Evolutionary conservation across 106 monocot species (phyloP).

Genomic region (Dioscorea alata): DNA sequence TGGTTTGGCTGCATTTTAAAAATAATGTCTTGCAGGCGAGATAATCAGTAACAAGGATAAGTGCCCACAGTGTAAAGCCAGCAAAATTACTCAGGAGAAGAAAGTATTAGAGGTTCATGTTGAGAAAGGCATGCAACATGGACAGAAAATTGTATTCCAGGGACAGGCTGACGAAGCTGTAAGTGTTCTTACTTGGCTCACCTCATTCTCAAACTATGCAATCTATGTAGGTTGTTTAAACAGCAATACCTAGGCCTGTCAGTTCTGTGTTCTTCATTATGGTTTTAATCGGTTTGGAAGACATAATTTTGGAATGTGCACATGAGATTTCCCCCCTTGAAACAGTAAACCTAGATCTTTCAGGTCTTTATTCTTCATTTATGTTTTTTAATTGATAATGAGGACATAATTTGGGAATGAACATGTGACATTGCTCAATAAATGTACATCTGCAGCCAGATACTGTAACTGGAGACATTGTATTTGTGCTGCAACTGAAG

Average conservation of each 20-base stretch:
- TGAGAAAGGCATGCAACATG: constrained; percentile 90
- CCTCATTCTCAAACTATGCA: not conserved
- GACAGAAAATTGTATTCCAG: constrained; percentile 75
- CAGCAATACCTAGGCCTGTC: too few relatives aligned
- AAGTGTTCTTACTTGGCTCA: constrained; percentile 14
- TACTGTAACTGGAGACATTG: constrained; percentile 50
- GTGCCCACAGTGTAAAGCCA: constrained; percentile 68
- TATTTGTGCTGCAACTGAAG: constrained; percentile 59
- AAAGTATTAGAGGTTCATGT: constrained; percentile 80
- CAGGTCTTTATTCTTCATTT: too few relatives aligned
- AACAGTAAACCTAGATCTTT: too few relatives aligned
- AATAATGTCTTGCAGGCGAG: constrained; percentile 37
- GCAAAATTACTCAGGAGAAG: constrained; percentile 69
- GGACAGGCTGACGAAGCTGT: constrained; percentile 92
- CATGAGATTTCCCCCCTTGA: too few relatives aligned
- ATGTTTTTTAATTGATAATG: too few relatives aligned
- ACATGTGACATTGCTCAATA: too few relatives aligned
- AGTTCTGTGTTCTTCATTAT: too few relatives aligned
- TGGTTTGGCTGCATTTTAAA: not conserved
- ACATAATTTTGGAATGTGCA: too few relatives aligned
- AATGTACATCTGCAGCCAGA: constrained; percentile 41
- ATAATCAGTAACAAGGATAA: constrained; percentile 73
- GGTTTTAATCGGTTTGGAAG: too few relatives aligned
- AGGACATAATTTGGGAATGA: too few relatives aligned
- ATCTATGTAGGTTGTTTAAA: too few relatives aligned